A percentile compares a stretch with the other conserved stretches of the same genome.
Conservation (phyloP, 306 rosid species). For the Hippophae rhamnoides region DNA sequence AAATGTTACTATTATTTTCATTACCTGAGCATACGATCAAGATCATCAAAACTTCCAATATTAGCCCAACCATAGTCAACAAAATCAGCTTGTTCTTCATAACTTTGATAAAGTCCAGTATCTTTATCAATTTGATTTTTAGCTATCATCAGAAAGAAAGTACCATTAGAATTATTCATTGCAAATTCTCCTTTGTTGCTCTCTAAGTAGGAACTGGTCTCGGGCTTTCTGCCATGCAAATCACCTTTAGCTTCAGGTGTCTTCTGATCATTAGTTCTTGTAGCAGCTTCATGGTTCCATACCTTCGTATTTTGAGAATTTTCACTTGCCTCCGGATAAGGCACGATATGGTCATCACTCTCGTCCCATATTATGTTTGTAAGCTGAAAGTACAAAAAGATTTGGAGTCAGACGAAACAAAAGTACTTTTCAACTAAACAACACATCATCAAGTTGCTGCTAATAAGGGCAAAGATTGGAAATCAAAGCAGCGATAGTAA, state of each 20-base stretch:
- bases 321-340: conserved; percentile 54
- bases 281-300: conserved; percentile 41
- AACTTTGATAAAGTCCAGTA: conserved; percentile 39
- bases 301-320: conserved; percentile 46
- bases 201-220: conserved; percentile 35
- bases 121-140: conserved; percentile 37
- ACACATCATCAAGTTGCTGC: neutral
- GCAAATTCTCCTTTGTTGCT: conserved; percentile 36
- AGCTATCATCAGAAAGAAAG: conserved; percentile 35
- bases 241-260: conserved; percentile 33
- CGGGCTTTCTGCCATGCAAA: conserved; percentile 33
- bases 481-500: too few relatives aligned
- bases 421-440: neutral
- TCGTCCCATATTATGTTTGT: conserved; percentile 86
- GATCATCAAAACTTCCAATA: conserved; percentile 91
- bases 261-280: conserved; percentile 45
- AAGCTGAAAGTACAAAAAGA: conserved; percentile 47
- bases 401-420: conserved; percentile 13
- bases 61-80: conserved; percentile 82
- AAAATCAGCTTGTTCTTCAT: conserved; percentile 66
- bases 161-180: neutral
- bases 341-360: conserved; percentile 86
- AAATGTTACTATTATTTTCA: neutral
- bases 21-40: conserved; percentile 86
- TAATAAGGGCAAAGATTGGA: neutral